phyloP scores from a whole-genome alignment of 2,329 filamentous ascomycete genomes.

The Endoconidiophora polonica region DNA sequence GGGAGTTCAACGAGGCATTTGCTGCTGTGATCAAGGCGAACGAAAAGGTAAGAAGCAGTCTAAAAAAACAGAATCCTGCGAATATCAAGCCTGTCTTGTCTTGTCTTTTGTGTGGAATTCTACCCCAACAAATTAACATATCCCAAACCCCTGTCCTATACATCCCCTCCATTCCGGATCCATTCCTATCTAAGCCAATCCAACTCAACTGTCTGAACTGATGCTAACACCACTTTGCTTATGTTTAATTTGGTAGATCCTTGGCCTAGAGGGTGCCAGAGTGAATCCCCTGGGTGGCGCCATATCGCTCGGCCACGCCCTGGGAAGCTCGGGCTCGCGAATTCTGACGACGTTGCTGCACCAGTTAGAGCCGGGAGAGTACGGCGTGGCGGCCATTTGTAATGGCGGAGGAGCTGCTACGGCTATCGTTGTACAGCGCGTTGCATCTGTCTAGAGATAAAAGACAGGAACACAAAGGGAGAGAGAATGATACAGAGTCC shows the following conservation, averaged over 20 bases:
- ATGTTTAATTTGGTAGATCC: slow-evolving; percentile 34
- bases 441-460: slow-evolving; percentile 38
- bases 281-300: slow-evolving; percentile 84
- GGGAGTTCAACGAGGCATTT: slow-evolving; percentile 99
- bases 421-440: slow-evolving; percentile 75
- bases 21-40: slow-evolving; percentile 91
- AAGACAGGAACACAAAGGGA: slow-evolving; percentile 5
- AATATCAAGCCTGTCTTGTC: background rate
- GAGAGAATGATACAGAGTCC: background rate
- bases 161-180: too few species aligned
- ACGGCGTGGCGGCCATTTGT: slow-evolving; percentile 89
- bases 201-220: background rate
- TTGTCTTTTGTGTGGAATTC: background rate
- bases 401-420: slow-evolving; percentile 90
- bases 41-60: slow-evolving; percentile 44
- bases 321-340: slow-evolving; percentile 83
- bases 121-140: background rate
- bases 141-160: too few species aligned
- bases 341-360: slow-evolving; percentile 83
- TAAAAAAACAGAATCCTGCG: background rate
- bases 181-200: background rate
- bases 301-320: slow-evolving; percentile 78
- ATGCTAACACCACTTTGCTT: slow-evolving; percentile 13
- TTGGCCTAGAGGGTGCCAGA: slow-evolving; percentile 60
- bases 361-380: slow-evolving; percentile 81